Base-by-base conservation (phyloP, 495 filamentous ascomycete genomes). In the Tirmania nivea region DNA sequence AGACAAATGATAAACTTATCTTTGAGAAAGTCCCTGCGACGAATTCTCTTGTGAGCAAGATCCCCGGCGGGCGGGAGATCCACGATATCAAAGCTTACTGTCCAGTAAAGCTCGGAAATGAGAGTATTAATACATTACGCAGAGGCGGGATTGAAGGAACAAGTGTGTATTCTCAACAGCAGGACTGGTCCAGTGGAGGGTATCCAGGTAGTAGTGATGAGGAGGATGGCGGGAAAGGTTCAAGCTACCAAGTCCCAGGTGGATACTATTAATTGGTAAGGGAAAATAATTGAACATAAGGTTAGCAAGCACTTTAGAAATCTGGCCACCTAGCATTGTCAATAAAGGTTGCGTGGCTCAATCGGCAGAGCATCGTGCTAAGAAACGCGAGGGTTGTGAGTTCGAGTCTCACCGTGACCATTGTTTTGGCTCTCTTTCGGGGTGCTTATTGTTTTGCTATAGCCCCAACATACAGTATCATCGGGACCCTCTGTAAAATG, bases 1-100 rank as follows among this genome's bases (percentile, higher is more conserved):
- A 86, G 68, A 77, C 84, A 69, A 97, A 97, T 65, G 86, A 94
- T 68, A 92, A 83, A 12, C 84, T 94, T 64, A 69, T 81, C 74
- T 59, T 57, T 48, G 88, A 96, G 60, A 25, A 71, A 7, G 74
- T 96, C 35, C 84, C 86, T 0, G 72, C 81, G 0, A 74, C 74
- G 14, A 76, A 76, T 1, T 75, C 80, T 10, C 65, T 94, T 8
- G 66, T 92, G 2, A 72, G 81, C 8, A 79, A 76, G 49, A 77
- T 96, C 63, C 90, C 90, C 0, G 84, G 83, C 0, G 89, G 90
- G 8, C 75, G 90, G 35, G 89, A 96, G 61, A 82, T 94, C 35
- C 81, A 94, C 64, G 72, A 69, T 4, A 59, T 80, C 14, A 75
- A 73, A 55, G 69, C 71, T 1, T 89, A 75, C 57, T 70, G 73